phyloP scores from a whole-genome alignment of 805 yeast species.

The Candida peoriensis region DNA sequence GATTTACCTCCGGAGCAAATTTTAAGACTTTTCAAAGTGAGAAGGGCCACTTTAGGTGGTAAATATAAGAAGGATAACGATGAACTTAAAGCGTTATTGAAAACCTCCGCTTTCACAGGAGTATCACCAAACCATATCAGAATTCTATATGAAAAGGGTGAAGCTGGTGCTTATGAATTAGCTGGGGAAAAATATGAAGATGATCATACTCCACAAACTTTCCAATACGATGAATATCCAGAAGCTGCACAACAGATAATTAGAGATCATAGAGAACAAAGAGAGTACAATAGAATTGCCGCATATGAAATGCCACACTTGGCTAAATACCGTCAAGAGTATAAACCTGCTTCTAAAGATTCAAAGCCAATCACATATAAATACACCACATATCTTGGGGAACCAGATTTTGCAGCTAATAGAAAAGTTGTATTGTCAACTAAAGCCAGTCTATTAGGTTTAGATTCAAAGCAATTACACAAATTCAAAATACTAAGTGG shows the following conservation, averaged over 20 bases:
- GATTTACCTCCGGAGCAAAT: conserved; percentile 62
- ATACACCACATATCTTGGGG: conserved; percentile 72
- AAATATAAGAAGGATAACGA: conserved; percentile 42
- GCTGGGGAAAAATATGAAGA: conserved; percentile 28
- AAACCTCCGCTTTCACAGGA: conserved; percentile 41
- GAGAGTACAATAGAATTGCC: conserved; percentile 74
- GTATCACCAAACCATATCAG: conserved; percentile 29
- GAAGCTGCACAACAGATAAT: conserved; percentile 67
- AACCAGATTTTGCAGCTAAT: conserved; percentile 49
- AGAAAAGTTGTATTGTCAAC: conserved; percentile 61
- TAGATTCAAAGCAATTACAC: conserved; percentile 51
- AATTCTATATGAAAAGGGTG: conserved; percentile 36
- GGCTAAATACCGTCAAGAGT: conserved; percentile 68
- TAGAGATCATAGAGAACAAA: conserved; percentile 65
- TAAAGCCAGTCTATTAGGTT: conserved; percentile 46
- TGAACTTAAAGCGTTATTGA: conserved; percentile 53
- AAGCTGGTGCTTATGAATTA: conserved; percentile 37
- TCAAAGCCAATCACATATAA: conserved; percentile 55
- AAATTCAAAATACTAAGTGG: conserved; percentile 79
- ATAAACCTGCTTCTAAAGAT: conserved; percentile 39
- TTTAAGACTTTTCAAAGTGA: conserved; percentile 52
- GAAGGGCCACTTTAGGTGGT: conserved; percentile 51
- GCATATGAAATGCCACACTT: conserved; percentile 91
- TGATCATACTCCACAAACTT: conserved; percentile 35
- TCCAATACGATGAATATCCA: conserved; percentile 61